phyloP scores from a whole-genome alignment of 139 green algal genomes.

The Diplosphaera chodatii region DNA sequence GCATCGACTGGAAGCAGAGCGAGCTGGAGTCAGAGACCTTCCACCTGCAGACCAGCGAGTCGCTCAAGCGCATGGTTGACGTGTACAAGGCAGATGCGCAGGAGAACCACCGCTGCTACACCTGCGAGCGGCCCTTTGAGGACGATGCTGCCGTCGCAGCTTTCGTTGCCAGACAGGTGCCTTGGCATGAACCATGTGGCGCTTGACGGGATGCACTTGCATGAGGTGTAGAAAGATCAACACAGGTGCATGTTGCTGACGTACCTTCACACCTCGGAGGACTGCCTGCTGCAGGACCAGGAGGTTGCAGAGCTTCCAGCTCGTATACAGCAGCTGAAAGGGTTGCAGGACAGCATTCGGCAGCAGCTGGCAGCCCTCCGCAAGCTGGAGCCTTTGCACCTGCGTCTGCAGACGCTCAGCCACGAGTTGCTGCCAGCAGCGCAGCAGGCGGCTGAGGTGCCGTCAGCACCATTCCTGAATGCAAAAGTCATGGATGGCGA shows the following conservation, averaged over 20 bases:
- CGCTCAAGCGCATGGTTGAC: background rate
- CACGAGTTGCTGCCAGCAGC: background rate
- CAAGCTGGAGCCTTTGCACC: constrained; percentile 21
- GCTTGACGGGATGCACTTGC: too few relatives aligned
- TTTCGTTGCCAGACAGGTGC: constrained; percentile 24
- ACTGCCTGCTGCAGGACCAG: too few relatives aligned
- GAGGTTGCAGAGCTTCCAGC: background rate
- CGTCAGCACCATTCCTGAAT: too few relatives aligned
- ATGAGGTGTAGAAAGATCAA: too few relatives aligned
- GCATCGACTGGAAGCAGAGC: background rate
- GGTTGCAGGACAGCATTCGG: background rate
- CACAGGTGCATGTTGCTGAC: too few relatives aligned
- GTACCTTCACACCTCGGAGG: too few relatives aligned
- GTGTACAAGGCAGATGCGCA: constrained; percentile 9
- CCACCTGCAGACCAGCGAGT: background rate
- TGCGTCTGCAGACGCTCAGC: constrained; percentile 12
- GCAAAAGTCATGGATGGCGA: too few relatives aligned
- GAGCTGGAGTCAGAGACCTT: background rate
- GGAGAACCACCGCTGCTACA: constrained; percentile 23
- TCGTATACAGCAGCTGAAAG: constrained; percentile 5
- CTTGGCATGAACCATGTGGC: too few relatives aligned
- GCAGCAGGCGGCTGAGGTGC: background rate
- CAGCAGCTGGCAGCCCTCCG: constrained; percentile 9
- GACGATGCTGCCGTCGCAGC: constrained; percentile 8
- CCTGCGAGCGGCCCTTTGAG: constrained; percentile 28